These are phyloP conservation scores for Suillus luteus DNA, from an alignment of 768 basidiomycete genomes.

Conservation along the genomic window DNA sequence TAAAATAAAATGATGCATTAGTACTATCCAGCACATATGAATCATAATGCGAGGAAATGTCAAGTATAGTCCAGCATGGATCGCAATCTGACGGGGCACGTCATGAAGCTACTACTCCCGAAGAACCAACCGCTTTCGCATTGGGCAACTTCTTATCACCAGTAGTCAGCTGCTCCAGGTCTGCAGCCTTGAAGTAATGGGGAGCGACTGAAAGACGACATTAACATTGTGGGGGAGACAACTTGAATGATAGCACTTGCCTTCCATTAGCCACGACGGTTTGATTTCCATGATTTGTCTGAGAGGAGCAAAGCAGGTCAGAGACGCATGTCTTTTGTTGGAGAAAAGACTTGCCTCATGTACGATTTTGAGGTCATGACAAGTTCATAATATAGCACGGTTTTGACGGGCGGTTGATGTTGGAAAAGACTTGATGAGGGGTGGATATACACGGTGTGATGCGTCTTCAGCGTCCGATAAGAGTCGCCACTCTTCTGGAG, in stretches of 20 bases:
- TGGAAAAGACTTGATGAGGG: conserved; percentile 96
- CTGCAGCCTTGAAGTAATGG: conserved; percentile 91
- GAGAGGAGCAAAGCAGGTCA: conserved; percentile 4
- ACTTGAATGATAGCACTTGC: conserved; percentile 38
- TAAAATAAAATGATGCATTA: not conserved
- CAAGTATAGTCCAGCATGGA: not conserved
- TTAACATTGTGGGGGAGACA: conserved; percentile 4
- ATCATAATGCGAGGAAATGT: not conserved
- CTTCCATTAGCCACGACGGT: conserved; percentile 90
- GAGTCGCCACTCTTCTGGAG: conserved; percentile 96
- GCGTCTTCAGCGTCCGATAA: conserved; percentile 94
- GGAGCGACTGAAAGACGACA: conserved; percentile 69
- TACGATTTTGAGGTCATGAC: conserved; percentile 98
- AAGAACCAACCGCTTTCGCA: conserved; percentile 56
- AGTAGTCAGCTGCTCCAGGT: conserved; percentile 74
- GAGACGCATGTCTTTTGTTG: not conserved
- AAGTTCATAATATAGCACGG: conserved; percentile 92
- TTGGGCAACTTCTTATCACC: conserved; percentile 97
- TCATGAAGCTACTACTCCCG: conserved; percentile 19
- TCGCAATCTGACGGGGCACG: not conserved
- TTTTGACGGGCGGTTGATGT: conserved; percentile 89
- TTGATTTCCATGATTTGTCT: conserved; percentile 99
- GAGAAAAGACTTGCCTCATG: conserved; percentile 58
- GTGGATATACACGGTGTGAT: conserved; percentile 95
- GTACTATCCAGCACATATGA: not conserved